phyloP scores from a whole-genome alignment of 2,329 filamentous ascomycete genomes.

The Calonectria hawksworthii region DNA sequence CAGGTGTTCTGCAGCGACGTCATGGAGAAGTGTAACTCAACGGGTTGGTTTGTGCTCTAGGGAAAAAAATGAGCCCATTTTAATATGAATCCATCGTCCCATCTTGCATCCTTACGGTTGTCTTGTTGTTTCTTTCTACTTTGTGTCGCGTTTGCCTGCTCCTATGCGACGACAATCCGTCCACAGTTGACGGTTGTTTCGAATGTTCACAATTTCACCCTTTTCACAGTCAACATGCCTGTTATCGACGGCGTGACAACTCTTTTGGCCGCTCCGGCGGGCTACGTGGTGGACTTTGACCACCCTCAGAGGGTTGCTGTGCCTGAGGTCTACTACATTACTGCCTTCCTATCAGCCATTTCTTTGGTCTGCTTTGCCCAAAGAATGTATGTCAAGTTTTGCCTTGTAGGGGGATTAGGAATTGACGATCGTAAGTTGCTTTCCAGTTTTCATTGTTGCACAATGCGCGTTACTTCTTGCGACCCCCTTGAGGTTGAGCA shows the following conservation, averaged over 20 bases:
- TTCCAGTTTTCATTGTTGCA: not conserved
- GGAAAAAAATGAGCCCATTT: not conserved
- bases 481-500: not conserved
- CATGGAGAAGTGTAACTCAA: not conserved
- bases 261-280: slow-evolving; percentile 45
- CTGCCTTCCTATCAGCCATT: slow-evolving; percentile 37
- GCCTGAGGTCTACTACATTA: slow-evolving; percentile 38
- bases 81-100: not conserved
- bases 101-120: not conserved
- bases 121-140: not conserved
- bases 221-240: slow-evolving; percentile 29
- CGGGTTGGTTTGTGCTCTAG: not conserved
- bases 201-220: not conserved
- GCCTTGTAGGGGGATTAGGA: slow-evolving; percentile 38
- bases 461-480: not conserved
- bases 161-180: not conserved
- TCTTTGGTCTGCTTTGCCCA: slow-evolving; percentile 42
- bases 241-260: slow-evolving; percentile 31
- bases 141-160: not conserved
- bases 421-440: slow-evolving; percentile 44
- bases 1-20: slow-evolving; percentile 2
- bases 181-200: not conserved
- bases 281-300: slow-evolving; percentile 52
- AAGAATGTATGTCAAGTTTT: slow-evolving; percentile 44
- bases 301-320: slow-evolving; percentile 46